phyloP scores from a whole-genome alignment of 371 early-diverging fungal genomes.

The Rhizopus delemar region DNA sequence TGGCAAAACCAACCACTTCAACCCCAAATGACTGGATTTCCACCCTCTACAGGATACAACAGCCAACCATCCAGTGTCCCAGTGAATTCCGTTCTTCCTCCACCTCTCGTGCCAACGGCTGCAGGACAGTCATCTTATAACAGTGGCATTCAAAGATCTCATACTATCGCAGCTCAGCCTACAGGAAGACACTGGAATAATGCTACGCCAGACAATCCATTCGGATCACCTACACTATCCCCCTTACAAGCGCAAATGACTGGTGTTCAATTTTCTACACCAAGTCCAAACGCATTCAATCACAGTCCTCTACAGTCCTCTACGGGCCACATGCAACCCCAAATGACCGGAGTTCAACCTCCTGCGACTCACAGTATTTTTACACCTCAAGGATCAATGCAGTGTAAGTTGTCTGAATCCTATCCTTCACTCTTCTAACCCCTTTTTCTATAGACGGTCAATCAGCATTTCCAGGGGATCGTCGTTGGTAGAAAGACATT shows the following conservation, averaged over 20 bases:
- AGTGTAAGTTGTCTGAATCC: slow-evolving; percentile 26
- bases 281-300: slow-evolving; percentile 40
- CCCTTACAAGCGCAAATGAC: slow-evolving; percentile 37
- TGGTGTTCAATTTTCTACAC: slow-evolving; percentile 47
- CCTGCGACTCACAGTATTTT: slow-evolving; percentile 22
- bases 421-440: not conserved
- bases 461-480: slow-evolving; percentile 28
- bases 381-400: slow-evolving; percentile 36
- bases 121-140: slow-evolving; percentile 26
- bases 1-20: slow-evolving; percentile 37
- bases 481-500: slow-evolving; percentile 20
- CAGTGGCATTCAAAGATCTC: slow-evolving; percentile 17
- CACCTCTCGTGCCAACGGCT: slow-evolving; percentile 25
- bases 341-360: slow-evolving; percentile 29
- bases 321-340: slow-evolving; percentile 31
- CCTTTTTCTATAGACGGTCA: slow-evolving; percentile 20
- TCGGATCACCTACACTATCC: slow-evolving; percentile 47
- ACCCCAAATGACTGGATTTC: slow-evolving; percentile 49
- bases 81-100: slow-evolving; percentile 21
- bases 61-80: slow-evolving; percentile 16
- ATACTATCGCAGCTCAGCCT: slow-evolving; percentile 37
- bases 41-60: slow-evolving; percentile 24
- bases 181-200: slow-evolving; percentile 59
- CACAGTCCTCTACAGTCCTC: slow-evolving; percentile 36
- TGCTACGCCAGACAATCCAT: slow-evolving; percentile 59